Conservation (phyloP, 257 asterid species). For the Striga asiatica region DNA sequence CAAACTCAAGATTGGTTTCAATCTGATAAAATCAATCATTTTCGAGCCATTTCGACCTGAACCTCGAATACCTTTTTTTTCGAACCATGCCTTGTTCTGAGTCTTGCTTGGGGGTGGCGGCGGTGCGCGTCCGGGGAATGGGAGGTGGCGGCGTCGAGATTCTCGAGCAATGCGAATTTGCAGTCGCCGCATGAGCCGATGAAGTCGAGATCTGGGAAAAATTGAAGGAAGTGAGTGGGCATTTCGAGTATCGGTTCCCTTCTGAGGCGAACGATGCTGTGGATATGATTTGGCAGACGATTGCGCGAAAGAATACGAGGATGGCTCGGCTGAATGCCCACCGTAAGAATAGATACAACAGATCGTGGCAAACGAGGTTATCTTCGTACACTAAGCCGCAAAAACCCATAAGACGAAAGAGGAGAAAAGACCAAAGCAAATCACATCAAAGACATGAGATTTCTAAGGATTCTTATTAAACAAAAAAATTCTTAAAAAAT, state of each 20-base stretch:
- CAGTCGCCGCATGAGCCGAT: constrained; percentile 62
- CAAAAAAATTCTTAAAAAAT: no score
- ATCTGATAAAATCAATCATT: no score
- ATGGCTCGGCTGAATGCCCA: constrained; percentile 28
- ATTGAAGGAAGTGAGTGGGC: constrained; percentile 32
- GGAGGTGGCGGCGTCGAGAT: constrained; percentile 40
- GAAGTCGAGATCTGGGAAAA: constrained; percentile 66
- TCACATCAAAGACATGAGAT: no score
- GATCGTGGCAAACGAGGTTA: no score
- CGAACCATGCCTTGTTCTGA: constrained; percentile 32
- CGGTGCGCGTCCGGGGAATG: constrained; percentile 39
- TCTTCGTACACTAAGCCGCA: no score
- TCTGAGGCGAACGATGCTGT: constrained; percentile 61
- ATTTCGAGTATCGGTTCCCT: constrained; percentile 61
- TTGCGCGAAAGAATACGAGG: constrained; percentile 35
- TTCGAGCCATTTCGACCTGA: no score
- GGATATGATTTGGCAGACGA: constrained; percentile 87
- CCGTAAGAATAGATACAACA: constrained; percentile 46
- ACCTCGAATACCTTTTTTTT: no score
- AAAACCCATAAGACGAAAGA: no score
- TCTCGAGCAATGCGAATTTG: constrained; percentile 66
- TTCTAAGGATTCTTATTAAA: no score
- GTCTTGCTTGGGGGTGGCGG: constrained; percentile 25
- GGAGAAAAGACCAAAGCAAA: no score
- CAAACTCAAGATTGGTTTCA: no score